Evolutionary conservation across 2,329 filamentous ascomycete genomes (phyloP).

Genomic region (Colletotrichum sublineola): DNA sequence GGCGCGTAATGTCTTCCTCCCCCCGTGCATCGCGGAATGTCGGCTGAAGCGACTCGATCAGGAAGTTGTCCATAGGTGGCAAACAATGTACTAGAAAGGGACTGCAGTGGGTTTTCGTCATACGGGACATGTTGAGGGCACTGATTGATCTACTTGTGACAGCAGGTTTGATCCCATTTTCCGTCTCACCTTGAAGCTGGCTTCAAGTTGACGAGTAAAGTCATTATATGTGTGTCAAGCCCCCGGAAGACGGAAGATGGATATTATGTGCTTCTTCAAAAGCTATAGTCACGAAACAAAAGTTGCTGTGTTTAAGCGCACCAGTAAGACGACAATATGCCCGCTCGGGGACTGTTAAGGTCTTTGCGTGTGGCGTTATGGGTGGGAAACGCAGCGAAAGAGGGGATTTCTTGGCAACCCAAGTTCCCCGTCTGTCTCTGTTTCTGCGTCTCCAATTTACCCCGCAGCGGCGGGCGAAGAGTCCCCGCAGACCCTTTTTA

Average conservation of each 20-base stretch:
- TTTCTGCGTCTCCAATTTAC: conserved; percentile 39
- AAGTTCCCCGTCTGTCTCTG: conserved; percentile 1
- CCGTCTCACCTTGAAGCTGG: conserved; percentile 16
- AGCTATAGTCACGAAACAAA: conserved; percentile 1
- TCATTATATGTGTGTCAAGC: background rate
- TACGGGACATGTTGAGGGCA: background rate
- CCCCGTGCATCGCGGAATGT: conserved; percentile 29
- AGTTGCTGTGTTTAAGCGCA: conserved; percentile 28
- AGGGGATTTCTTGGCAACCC: conserved; percentile 7
- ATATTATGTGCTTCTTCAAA: background rate
- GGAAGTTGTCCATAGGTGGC: background rate
- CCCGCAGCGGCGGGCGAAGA: conserved; percentile 31
- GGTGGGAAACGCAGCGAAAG: conserved; percentile 11
- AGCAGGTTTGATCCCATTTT: conserved; percentile 1
- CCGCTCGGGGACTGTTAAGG: conserved; percentile 10
- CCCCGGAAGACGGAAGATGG: background rate
- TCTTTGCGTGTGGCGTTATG: conserved; percentile 3
- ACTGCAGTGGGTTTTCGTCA: conserved; percentile 13
- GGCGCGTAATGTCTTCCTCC: background rate
- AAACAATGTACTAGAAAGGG: conserved; percentile 1
- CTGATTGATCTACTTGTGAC: background rate
- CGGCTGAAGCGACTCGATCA: conserved; percentile 13
- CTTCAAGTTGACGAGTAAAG: conserved; percentile 12
- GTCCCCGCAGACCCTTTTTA: conserved; percentile 33
- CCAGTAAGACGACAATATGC: conserved; percentile 29